These are phyloP conservation scores for Mrakiaceae sp. DNA, from an alignment of 1,284 basidiomycete species.

Conservation along the genomic window DNA sequence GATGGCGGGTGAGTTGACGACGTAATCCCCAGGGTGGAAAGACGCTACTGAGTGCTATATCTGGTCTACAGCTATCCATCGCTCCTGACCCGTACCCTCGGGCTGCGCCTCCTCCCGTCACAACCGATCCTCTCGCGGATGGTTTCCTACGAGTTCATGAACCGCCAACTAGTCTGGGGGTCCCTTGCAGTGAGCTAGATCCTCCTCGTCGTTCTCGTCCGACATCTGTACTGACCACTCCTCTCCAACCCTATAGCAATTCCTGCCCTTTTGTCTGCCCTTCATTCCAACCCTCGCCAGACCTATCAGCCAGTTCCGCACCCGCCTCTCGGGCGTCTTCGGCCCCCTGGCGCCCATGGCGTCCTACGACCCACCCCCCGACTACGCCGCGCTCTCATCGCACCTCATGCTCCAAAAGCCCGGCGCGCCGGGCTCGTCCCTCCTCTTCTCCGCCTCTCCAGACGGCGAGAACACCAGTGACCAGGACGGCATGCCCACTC, in stretches of 20 bases:
- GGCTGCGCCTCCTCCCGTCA: slow-evolving; percentile 65
- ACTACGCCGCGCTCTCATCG: no score
- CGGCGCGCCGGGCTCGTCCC: no score
- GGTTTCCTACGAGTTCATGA: slow-evolving; percentile 98
- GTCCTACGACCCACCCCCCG: no score
- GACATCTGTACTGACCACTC: neutral
- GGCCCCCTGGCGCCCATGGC: no score
- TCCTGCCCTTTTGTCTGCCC: neutral
- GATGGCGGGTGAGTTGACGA: slow-evolving; percentile 56
- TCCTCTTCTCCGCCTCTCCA: neutral
- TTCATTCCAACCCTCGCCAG: neutral
- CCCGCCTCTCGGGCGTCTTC: no score
- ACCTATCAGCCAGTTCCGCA: no score
- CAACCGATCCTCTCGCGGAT: slow-evolving; percentile 61
- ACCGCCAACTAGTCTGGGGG: slow-evolving; percentile 98
- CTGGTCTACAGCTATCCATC: slow-evolving; percentile 59
- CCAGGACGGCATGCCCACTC: no score
- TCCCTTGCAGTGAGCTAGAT: slow-evolving; percentile 71
- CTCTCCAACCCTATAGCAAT: neutral
- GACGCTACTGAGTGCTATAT: neutral
- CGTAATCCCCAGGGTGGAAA: no score
- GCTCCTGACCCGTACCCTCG: slow-evolving; percentile 67
- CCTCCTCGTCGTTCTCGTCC: neutral
- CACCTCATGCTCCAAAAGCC: no score
- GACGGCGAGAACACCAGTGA: no score